phyloP scores from a whole-genome alignment of 2,329 filamentous ascomycete species.

The Alternaria alternata region DNA sequence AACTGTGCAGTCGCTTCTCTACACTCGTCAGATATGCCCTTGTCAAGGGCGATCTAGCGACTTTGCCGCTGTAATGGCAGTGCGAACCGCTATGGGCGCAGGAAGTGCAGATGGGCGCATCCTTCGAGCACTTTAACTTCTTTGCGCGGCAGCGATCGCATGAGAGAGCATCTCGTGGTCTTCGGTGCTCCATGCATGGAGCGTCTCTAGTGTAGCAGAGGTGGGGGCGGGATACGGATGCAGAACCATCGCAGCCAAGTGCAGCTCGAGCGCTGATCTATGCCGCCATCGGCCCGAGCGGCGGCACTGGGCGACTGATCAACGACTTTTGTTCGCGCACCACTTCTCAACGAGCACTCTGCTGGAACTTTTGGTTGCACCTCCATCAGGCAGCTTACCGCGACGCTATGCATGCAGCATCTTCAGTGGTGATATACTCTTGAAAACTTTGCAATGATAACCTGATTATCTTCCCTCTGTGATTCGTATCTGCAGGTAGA shows the following conservation, averaged over 20 bases:
- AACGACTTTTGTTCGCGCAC: background rate
- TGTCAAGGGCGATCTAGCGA: constrained; percentile 35
- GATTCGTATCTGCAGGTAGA: background rate
- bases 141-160: constrained; percentile 38
- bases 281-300: constrained; percentile 13
- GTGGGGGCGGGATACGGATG: constrained; percentile 15
- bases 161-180: constrained; percentile 24
- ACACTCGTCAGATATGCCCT: constrained; percentile 34
- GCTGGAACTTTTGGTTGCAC: background rate
- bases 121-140: constrained; percentile 40
- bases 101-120: constrained; percentile 30
- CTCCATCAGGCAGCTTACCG: background rate
- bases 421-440: constrained; percentile 2
- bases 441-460: background rate
- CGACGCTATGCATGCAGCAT: background rate
- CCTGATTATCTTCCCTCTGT: background rate
- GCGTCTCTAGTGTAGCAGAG: constrained; percentile 14
- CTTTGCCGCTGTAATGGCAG: constrained; percentile 37
- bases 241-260: constrained; percentile 7
- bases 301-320: background rate
- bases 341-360: background rate
- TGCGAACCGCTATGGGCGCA: constrained; percentile 28
- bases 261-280: constrained; percentile 10
- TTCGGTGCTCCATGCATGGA: constrained; percentile 37
- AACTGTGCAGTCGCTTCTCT: constrained; percentile 30